Evolutionary conservation across 805 yeast genomes (phyloP).

Genomic region (Saturnispora saitoi): DNA sequence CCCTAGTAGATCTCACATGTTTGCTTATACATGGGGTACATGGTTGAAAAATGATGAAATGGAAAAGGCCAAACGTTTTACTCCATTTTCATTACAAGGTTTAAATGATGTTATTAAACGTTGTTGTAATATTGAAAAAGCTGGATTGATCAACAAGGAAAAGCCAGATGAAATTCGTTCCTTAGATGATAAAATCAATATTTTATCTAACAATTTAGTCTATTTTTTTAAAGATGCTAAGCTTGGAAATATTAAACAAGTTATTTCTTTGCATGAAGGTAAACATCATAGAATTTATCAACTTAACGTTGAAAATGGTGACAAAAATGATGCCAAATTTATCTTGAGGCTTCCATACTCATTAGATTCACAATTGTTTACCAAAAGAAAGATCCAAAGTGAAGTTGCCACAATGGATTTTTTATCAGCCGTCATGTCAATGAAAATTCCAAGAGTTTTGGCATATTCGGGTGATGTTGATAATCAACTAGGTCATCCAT

Average conservation of each 20-base stretch:
- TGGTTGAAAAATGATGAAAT: slow-evolving; percentile 76
- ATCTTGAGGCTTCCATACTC: slow-evolving; percentile 83
- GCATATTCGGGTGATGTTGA: slow-evolving; percentile 53
- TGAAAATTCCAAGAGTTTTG: slow-evolving; percentile 66
- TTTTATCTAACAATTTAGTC: slow-evolving; percentile 17
- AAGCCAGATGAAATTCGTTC: slow-evolving; percentile 34
- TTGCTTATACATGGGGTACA: slow-evolving; percentile 90
- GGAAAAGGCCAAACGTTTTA: slow-evolving; percentile 69
- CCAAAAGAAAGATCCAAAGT: slow-evolving; percentile 62
- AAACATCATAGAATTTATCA: slow-evolving; percentile 86
- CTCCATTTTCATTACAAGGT: slow-evolving; percentile 77
- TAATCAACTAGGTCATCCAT: slow-evolving; percentile 66
- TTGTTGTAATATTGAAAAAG: slow-evolving; percentile 7
- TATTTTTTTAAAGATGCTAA: slow-evolving; percentile 13
- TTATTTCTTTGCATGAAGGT: slow-evolving; percentile 86
- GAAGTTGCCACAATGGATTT: slow-evolving; percentile 95
- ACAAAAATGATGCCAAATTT: slow-evolving; percentile 36
- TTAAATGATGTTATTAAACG: slow-evolving; percentile 32
- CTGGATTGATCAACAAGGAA: slow-evolving; percentile 14
- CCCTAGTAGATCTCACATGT: slow-evolving; percentile 33
- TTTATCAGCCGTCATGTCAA: slow-evolving; percentile 50
- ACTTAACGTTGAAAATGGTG: slow-evolving; percentile 32
- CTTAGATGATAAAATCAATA: slow-evolving; percentile 19
- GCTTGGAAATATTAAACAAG: slow-evolving; percentile 45
- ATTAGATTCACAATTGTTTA: slow-evolving; percentile 55